Evolutionary conservation across 2,329 filamentous ascomycete genomes (phyloP), one percentile per base, ranked within the genome.

Genomic region (Fusarium newnesense): DNA sequence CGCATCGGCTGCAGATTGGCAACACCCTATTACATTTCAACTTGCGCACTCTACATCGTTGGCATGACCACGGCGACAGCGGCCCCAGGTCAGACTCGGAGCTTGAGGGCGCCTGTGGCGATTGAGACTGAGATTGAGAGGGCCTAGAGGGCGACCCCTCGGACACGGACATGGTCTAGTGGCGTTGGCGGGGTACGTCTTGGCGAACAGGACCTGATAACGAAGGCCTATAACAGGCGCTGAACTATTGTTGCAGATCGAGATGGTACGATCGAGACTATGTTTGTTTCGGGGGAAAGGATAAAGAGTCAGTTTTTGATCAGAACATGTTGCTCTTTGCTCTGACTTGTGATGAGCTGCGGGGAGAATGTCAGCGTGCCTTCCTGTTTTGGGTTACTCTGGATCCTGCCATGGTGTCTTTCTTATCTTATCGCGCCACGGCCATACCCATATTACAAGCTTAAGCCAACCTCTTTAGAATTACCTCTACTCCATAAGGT

Each of bases 1-100:
- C 47, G 8, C 70, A 73, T 19, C 70, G 70, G 36, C 53, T 42
- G 18, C 70, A 73, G 1, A 34, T 34, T 5, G 70, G 70, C 4
- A 67, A 30, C 0, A 32, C 15, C 12, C 60, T 62, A 26, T 73
- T 63, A 28, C 70, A 73, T 53, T 60, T 73, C n/a, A 70, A 39
- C 21, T 73, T 73, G 19, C 70, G 44, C 5, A 39, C n/a, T 26
- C 60, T 73, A 5, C 70, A 73, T 44, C 62, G 18, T 8, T 67
- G 69, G 4, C 70, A 73, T 1, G 70, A 73, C 36, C 69, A 63
- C 0, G 70, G 46, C 7, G 70, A 73, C 4, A 73, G 60, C 5
- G 16, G 15, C 4, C 65, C 58, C 5, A 56, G 16, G 13, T 67
- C 70, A 0, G 70, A 62, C 19, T 73, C 70, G 3, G 66, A 60